Percentiles rank a stretch among this genome's conserved stretches.
Conservation (phyloP, 768 basidiomycete species). For the Daedaleopsis nitida region DNA sequence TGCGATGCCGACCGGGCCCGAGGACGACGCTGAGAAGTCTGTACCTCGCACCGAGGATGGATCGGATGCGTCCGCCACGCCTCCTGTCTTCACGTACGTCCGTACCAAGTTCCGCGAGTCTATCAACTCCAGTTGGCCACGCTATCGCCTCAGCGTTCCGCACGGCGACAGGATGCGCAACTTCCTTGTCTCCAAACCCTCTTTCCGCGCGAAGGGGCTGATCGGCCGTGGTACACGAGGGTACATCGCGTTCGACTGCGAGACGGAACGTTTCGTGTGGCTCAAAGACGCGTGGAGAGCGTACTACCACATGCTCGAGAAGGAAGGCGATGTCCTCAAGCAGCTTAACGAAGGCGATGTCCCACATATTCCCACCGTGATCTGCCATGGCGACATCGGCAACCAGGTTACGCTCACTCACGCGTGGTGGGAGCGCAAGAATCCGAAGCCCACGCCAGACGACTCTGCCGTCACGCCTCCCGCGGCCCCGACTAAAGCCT, state of each 20-base stretch:
- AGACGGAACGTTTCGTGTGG: conserved; percentile 4
- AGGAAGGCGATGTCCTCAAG: conserved; percentile 4
- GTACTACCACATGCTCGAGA: not conserved
- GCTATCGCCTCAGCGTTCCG: conserved; percentile 6
- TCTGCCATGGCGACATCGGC: not conserved
- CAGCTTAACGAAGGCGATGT: not conserved
- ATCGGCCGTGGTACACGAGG: conserved; percentile 12
- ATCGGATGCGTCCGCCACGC: not conserved
- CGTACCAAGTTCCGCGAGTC: conserved; percentile 2
- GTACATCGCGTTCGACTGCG: conserved; percentile 16
- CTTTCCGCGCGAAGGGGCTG: conserved; percentile 1
- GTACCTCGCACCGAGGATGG: not conserved
- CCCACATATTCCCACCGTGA: not conserved
- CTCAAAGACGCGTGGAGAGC: conserved; percentile 20
- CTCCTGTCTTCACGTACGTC: conserved; percentile 3
- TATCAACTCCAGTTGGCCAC: not conserved
- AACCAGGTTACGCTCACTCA: not conserved
- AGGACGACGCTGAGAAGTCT: not conserved
- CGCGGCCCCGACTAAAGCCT: not conserved
- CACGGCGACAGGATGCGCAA: not conserved
- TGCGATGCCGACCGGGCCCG: too few species aligned
- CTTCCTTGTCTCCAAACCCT: conserved; percentile 11
- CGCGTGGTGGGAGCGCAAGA: not conserved
- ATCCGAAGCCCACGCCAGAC: not conserved
- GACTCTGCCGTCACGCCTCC: too few species aligned